phyloP scores from a whole-genome alignment of 2,329 filamentous ascomycete genomes.

The Alternaria metachromatica region DNA sequence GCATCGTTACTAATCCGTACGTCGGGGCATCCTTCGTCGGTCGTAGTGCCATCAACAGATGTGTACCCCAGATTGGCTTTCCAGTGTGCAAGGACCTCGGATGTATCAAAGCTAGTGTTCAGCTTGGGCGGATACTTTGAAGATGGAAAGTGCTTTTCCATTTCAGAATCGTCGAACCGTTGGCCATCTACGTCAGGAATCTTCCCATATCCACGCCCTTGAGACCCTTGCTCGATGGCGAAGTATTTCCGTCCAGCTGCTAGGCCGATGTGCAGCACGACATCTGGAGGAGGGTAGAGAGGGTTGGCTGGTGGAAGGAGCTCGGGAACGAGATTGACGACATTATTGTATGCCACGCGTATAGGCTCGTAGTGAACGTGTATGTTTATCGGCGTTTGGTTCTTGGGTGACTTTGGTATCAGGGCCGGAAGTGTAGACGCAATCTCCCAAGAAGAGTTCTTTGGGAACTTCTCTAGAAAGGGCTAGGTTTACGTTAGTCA shows the following conservation, averaged over 20 bases:
- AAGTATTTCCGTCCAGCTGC: slow-evolving; percentile 45
- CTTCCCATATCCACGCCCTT: slow-evolving; percentile 36
- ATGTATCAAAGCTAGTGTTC: slow-evolving; percentile 39
- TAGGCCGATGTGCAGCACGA: slow-evolving; percentile 49
- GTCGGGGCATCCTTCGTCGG: slow-evolving; percentile 20
- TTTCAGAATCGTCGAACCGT: slow-evolving; percentile 26
- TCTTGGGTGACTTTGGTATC: slow-evolving; percentile 31
- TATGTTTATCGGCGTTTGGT: slow-evolving; percentile 44
- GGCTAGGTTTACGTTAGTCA: slow-evolving; percentile 30
- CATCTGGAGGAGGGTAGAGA: slow-evolving; percentile 32
- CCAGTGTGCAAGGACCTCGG: slow-evolving; percentile 44
- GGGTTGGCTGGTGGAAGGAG: slow-evolving; percentile 34
- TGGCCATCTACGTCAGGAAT: slow-evolving; percentile 46
- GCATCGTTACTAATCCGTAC: slow-evolving; percentile 40
- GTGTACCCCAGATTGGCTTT: slow-evolving; percentile 19
- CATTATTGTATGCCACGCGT: slow-evolving; percentile 44
- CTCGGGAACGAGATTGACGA: slow-evolving; percentile 33
- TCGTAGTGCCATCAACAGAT: neutral
- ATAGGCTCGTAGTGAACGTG: slow-evolving; percentile 42
- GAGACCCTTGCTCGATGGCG: slow-evolving; percentile 43
- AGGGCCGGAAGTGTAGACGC: slow-evolving; percentile 45
- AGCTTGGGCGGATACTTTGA: slow-evolving; percentile 30
- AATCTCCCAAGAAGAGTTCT: slow-evolving; percentile 49
- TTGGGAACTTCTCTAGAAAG: slow-evolving; percentile 40
- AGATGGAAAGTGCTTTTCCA: slow-evolving; percentile 25